Conservation (phyloP, 331 rosid species). For the Quercus lobata region DNA sequence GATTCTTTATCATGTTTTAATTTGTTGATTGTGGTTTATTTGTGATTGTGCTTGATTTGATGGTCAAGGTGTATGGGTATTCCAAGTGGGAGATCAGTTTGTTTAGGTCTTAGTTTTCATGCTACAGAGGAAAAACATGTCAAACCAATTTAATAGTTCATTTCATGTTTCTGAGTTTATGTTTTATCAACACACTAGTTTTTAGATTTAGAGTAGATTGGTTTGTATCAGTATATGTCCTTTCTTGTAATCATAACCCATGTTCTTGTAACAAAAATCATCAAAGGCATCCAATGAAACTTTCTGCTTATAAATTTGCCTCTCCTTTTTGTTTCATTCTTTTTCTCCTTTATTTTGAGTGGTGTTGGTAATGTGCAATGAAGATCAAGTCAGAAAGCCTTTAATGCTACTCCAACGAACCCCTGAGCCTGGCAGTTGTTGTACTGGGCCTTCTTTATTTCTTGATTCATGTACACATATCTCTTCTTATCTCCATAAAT, state of each 20-base stretch:
- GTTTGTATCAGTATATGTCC: too few relatives aligned
- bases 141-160: too few relatives aligned
- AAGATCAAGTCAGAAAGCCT: conserved; percentile 51
- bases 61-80: background rate
- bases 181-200: too few relatives aligned
- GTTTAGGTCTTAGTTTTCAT: too few relatives aligned
- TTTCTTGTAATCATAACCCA: conserved; percentile 27
- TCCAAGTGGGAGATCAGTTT: too few relatives aligned
- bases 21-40: background rate
- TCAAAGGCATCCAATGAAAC: conserved; percentile 37
- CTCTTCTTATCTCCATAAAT: conserved; percentile 50
- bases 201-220: background rate
- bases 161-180: too few relatives aligned
- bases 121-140: too few relatives aligned
- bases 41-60: background rate
- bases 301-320: conserved; percentile 35
- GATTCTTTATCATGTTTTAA: background rate
- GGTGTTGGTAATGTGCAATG: conserved; percentile 43
- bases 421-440: conserved; percentile 84
- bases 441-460: conserved; percentile 40
- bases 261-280: conserved; percentile 42
- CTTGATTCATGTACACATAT: conserved; percentile 33
- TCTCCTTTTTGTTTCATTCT: conserved; percentile 26
- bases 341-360: conserved; percentile 16
- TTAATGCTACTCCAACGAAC: conserved; percentile 99